Base-by-base conservation (phyloP, 768 basidiomycete species). In the Pisolithus orientalis region DNA sequence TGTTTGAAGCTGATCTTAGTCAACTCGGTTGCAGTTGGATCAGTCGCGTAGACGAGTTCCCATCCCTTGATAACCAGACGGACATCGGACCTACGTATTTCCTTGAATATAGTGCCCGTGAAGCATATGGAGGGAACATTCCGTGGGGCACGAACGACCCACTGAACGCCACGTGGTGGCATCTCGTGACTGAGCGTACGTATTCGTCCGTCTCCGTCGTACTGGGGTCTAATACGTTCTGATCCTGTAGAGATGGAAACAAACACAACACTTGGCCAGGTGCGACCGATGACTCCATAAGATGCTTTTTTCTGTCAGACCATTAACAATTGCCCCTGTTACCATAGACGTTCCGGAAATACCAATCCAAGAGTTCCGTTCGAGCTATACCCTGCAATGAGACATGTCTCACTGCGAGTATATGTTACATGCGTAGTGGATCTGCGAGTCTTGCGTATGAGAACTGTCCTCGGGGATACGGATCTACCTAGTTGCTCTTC, bases 151-250 rank as follows among this genome's bases (percentile, higher is more conserved):
- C 70, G 7, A 70, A 75, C 46, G 85, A 84, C 63, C 85, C 87
- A 0, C 68, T 88, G 50, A 89, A 88, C 55, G 84, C 84, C 5
- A 87, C 85, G 3, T 89, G 83, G 82, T 89, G 85, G 86, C 87
- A 87, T 63, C 75, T 66, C 25, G 84, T 89, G 43, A 87, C 87
- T 0, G 83, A 87, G 68, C 75, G 83, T 81, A 53, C 48, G 75
- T 65, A 4, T 37, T 11, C 11, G 11, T 27, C 1, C 13, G 17
- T 51, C 49, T 5, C 13, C 21, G 14, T 45, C 27, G 28, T 14
- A 25, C 27, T 27, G 6, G 38, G 5, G 10, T 34, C 21, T 58
- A 21, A 59, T 11, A 6, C 3, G 3, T 13, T 1, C 3, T 34
- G 7, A 8, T 28, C 11, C 1, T 38, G 5, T 48, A 67, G 63